Evolutionary conservation across 345 rosid species (phyloP).

Genomic region (Hevea brasiliensis): DNA sequence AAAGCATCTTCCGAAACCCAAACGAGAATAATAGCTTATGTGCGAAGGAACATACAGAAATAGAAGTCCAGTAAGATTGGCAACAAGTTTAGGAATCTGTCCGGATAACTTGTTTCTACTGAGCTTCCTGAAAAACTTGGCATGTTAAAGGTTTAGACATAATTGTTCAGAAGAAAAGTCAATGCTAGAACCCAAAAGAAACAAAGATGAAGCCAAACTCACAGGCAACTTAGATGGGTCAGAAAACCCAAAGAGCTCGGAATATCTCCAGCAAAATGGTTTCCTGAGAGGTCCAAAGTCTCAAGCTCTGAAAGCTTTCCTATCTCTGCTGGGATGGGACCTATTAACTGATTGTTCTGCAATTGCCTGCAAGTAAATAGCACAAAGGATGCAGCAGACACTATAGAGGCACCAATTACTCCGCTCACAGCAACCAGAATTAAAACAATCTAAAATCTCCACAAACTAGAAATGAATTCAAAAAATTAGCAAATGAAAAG

Average conservation of each 20-base stretch:
- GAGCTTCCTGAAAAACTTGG: constrained; percentile 65
- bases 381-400: no score
- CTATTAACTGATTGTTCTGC: constrained; percentile 65
- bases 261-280: constrained; percentile 66
- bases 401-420: no score
- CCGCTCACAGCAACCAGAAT: neutral
- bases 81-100: constrained; percentile 68
- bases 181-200: neutral
- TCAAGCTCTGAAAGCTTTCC: constrained; percentile 72
- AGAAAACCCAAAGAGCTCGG: constrained; percentile 81
- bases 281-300: constrained; percentile 85
- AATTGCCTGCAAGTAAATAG: constrained; percentile 44
- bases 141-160: constrained; percentile 27
- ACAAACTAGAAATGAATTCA: neutral
- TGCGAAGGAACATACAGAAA: constrained; percentile 59
- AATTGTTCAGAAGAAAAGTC: constrained; percentile 12
- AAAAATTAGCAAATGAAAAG: no score
- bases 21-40: neutral
- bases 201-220: constrained; percentile 43
- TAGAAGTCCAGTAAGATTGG: constrained; percentile 81
- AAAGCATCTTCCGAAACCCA: neutral
- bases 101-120: constrained; percentile 75
- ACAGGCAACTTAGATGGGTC: constrained; percentile 78
- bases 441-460: neutral
- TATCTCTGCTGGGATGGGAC: constrained; percentile 67